Evolutionary conservation across 495 filamentous ascomycete genomes (phyloP), one percentile per base, ranked within the genome.

Genomic region (Trypethelium eluteriae): DNA sequence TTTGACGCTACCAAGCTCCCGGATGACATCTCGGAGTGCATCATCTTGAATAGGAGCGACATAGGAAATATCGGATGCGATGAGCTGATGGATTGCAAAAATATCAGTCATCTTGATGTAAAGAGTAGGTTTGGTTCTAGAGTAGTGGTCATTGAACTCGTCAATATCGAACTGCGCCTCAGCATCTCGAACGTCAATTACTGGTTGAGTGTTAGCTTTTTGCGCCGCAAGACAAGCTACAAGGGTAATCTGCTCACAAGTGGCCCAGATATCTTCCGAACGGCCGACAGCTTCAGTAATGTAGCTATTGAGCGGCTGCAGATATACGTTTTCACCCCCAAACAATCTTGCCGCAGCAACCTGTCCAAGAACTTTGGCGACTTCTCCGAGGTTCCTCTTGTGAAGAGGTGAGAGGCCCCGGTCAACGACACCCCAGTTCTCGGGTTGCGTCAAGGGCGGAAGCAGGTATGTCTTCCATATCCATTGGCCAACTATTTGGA

Each of bases 41-140:
- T 98, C 94, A 68, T 96, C 95, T 62, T 87, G 84, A 67, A 79
- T 85, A 3, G 88, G 88, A 72, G 89, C 93, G 62, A 97, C 84
- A 67, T 79, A 76, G 9, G 89, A 79, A 44, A 95, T 83, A 70
- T 97, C 90, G 32, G 86, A 82, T 38, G 90, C 86, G 56, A 98
- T 83, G 44, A 98, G 84, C 62, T 88, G 90, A 72, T 99, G 94
- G 65, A 99, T 92, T 32, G 95, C 89, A 76, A 98, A 98, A 67
- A 99, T 91, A 75, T 99, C 94, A 16, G 89, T 84, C 87, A 98
- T 92, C 77, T 99, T 99, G 77, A 99, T 96, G 79, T 96, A 99
- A 25, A 99, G 81, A 2, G 93, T 98, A 2, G 94, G 94, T 73
- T 96, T 96, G 63, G 90, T 93, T 72, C 93, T 91, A 61, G 93